Base-by-base conservation (phyloP, 371 early-diverging fungal genomes). In the Lichtheimia ramosa region DNA sequence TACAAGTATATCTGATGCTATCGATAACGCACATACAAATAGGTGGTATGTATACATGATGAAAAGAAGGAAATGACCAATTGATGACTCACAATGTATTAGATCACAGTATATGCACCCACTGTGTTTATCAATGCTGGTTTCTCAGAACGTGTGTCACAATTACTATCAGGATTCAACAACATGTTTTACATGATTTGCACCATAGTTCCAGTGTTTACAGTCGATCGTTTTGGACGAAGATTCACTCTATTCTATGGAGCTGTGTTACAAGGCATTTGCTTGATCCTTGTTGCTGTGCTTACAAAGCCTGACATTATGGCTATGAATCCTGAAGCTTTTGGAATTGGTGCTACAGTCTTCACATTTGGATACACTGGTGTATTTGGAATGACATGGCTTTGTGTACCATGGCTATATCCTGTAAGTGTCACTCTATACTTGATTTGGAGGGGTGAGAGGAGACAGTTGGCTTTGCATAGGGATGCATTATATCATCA, bases 311-410 rank as follows among this genome's bases (percentile, higher is more conserved):
- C 74, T 0, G 59, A 61, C 2, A 72, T 75, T 48, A 58, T 71
- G 65, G 53, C 18, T 3, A 53, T 53, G 13, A 65, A 65, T 12
- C 68, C 63, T 40, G 16, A 21, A 16, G 67, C 48, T 6, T 75
- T 59, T 43, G 75, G 70, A 61, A 63, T 63, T 52, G 73, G 62
- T 13, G 74, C 71, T 2, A 74, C 74, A 5, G 63, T 74, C 5
- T 75, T 75, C 51, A 68, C 71, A 2, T 73, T 77, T 54, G 13
- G 56, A 7, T 77, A 71, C 42, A 75, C 69, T 10, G 71, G 70
- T 0, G 62, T 71, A 54, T 77, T 74, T 56, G 75, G 72, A 14
- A 68, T 68, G 67, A 70, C 77, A 5, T 77, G 77, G 77, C 54
- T 70, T 14, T 56, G 66, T 15, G 71, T 75, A 2, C 71, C 72